phyloP scores from a whole-genome alignment of 2,329 filamentous ascomycete genomes.

The Chaetothyriales sp. region DNA sequence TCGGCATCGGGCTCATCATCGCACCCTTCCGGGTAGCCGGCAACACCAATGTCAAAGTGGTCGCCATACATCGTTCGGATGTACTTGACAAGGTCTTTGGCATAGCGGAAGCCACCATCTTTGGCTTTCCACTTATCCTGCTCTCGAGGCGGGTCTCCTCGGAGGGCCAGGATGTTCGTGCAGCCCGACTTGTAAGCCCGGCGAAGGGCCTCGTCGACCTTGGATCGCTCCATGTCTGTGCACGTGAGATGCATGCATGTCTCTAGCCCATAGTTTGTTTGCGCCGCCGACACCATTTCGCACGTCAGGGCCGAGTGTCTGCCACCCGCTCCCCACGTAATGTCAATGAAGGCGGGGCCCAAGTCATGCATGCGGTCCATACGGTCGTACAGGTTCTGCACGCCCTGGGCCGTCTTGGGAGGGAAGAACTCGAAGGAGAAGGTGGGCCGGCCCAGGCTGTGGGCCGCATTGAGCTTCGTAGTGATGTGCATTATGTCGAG shows the following conservation, averaged over 20 bases:
- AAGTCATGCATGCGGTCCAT: conserved; percentile 98
- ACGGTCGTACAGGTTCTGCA: conserved; percentile 97
- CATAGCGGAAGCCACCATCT: conserved; percentile 79
- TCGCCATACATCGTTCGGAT: conserved; percentile 67
- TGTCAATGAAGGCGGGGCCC: conserved; percentile 90
- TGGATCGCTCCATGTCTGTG: conserved; percentile 90
- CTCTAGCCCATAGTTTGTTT: conserved; percentile 88
- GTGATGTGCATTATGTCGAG: conserved; percentile 74
- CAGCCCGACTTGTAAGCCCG: conserved; percentile 89
- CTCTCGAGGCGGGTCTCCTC: conserved; percentile 86
- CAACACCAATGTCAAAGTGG: conserved; percentile 95
- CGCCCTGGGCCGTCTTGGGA: conserved; percentile 76
- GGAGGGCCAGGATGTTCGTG: conserved; percentile 88
- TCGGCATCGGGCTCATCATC: conserved; percentile 88
- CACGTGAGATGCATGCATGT: conserved; percentile 99
- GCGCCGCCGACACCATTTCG: conserved; percentile 94
- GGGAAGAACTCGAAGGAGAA: conserved; percentile 99
- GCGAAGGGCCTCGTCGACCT: conserved; percentile 75
- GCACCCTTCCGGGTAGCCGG: conserved; percentile 88
- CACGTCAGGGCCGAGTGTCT: conserved; percentile 81
- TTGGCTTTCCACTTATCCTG: conserved; percentile 86
- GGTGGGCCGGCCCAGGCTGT: conserved; percentile 64
- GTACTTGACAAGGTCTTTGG: conserved; percentile 76
- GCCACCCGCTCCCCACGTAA: conserved; percentile 95
- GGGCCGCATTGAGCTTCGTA: conserved; percentile 73